A percentile compares a stretch with the other conserved stretches of the same genome.
Conservation (phyloP, 139 green algal species). For the Micractinium sp. region DNA sequence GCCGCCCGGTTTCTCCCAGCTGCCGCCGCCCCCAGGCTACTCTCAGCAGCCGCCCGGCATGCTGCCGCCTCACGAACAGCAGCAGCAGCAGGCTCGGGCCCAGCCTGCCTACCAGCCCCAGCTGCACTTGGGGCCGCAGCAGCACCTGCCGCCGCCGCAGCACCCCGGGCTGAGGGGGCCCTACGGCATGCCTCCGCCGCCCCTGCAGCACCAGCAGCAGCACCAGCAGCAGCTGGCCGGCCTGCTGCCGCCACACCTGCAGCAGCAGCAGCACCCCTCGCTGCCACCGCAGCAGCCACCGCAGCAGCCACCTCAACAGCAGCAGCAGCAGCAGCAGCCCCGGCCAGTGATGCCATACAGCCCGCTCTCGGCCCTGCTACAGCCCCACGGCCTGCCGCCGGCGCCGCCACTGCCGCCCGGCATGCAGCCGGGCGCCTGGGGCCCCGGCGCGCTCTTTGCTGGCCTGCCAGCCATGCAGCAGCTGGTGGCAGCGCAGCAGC, state of each 20-base stretch:
- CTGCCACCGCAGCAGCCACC: not conserved
- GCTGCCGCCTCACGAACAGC: not conserved
- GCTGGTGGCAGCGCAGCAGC: constrained; percentile 17
- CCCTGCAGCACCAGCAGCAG: not conserved
- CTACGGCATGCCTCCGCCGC: not conserved
- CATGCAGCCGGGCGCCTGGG: not conserved
- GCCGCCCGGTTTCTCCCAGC: too few relatives aligned
- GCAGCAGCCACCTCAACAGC: not conserved
- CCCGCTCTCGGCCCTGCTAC: not conserved
- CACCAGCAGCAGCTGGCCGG: not conserved
- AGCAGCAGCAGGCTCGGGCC: not conserved
- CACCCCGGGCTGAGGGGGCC: not conserved
- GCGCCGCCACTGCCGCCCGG: not conserved
- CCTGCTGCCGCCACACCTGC: not conserved
- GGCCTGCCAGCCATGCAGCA: constrained; percentile 30
- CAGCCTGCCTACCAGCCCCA: not conserved
- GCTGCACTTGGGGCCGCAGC: not conserved
- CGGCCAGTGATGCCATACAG: not conserved
- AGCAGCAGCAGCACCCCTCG: not conserved
- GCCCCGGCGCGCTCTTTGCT: not conserved
- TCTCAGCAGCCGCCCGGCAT: not conserved
- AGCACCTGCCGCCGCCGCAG: not conserved
- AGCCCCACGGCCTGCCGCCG: not conserved
- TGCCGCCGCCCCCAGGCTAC: not conserved
- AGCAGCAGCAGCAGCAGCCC: not conserved